A percentile compares a stretch with the other conserved stretches of the same genome.
Conservation (phyloP, 768 basidiomycete species). For the Lentinus tigrinus region DNA sequence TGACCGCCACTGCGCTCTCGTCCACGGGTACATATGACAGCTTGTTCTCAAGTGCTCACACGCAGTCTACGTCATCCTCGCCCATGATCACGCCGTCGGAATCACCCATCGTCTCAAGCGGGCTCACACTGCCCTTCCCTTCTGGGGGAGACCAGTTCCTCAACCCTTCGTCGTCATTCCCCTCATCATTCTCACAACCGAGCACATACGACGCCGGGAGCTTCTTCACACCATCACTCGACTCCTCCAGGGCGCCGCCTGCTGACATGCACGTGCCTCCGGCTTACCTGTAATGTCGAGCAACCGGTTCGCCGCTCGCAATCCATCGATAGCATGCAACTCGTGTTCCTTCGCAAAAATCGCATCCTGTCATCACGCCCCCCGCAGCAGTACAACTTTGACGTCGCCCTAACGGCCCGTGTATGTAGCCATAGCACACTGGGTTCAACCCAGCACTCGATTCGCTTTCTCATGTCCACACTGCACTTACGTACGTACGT, state of each 20-base stretch:
- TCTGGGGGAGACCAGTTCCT: conserved; percentile 5
- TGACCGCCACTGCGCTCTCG: background rate
- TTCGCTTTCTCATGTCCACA: background rate
- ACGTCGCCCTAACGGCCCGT: background rate
- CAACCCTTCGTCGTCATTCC: conserved; percentile 9
- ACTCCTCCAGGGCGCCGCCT: conserved; percentile 14
- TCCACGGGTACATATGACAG: conserved; percentile 4
- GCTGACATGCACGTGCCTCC: conserved; percentile 9
- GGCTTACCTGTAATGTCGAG: background rate
- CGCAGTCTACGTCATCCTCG: conserved; percentile 9
- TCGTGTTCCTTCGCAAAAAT: background rate
- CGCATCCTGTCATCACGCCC: background rate
- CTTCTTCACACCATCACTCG: background rate
- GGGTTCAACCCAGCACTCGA: background rate
- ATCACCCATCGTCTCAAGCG: conserved; percentile 1
- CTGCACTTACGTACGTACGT: background rate
- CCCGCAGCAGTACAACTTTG: background rate
- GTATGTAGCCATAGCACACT: background rate
- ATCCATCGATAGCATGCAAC: too few relatives aligned
- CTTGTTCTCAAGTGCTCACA: conserved; percentile 4
- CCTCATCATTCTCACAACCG: background rate
- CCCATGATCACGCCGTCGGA: conserved; percentile 10
- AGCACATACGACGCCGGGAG: background rate
- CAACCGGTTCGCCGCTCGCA: too few relatives aligned
- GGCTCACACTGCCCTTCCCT: conserved; percentile 8